Base-by-base conservation (phyloP, 2,329 filamentous ascomycete species). In the Phialophora tarda region DNA sequence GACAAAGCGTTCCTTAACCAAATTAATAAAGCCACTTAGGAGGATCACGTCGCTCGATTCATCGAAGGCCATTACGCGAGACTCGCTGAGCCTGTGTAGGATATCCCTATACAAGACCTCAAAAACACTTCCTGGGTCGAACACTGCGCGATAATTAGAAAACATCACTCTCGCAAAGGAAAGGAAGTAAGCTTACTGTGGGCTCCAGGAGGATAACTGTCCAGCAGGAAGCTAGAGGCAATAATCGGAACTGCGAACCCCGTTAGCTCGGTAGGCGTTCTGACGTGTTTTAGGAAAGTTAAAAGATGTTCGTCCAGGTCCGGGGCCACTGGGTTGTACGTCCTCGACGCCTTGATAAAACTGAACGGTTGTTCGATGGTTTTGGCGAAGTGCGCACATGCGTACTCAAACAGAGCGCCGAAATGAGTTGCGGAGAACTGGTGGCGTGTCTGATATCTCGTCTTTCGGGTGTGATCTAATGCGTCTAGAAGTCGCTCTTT, bases 221-320 rank as follows among this genome's bases (percentile, higher is more conserved):
- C 71, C 32, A 75, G 63, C 12, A 75, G 53, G 17, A 75, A 63
- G 59, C 68, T 71, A 10, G 71, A 75, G 8, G 71, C 71, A 34
- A 75, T 69, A 10, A 71, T 63, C 30, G 70, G 69, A 30, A 64
- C 68, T 66, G 70, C 66, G 64, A 74, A 75, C 34, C 70, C 54
- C 5, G 51, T 72, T 23, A 74, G 64, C 58, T 71, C 63, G 41
- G 60, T 38, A 11, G 70, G 61, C 7, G 54, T 67, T 34, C 53
- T 66, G 38, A 66, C 63, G 26, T 71, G 64, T 63, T 57, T 72
- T 55, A 66, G 73, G 67, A 62, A 69, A 8, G 17, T 30, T 56
- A 5, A 11, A 17, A 56, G 53, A 21, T 56, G 53, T 24, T 21
- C 11, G 6, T n/a, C 23, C 53, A 56, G n/a, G 30, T 30, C 30